Percentiles rank a stretch among this genome's conserved stretches.
These are phyloP conservation scores for Suillus spraguei DNA, from an alignment of 768 basidiomycete species.

Conservation along the genomic window DNA sequence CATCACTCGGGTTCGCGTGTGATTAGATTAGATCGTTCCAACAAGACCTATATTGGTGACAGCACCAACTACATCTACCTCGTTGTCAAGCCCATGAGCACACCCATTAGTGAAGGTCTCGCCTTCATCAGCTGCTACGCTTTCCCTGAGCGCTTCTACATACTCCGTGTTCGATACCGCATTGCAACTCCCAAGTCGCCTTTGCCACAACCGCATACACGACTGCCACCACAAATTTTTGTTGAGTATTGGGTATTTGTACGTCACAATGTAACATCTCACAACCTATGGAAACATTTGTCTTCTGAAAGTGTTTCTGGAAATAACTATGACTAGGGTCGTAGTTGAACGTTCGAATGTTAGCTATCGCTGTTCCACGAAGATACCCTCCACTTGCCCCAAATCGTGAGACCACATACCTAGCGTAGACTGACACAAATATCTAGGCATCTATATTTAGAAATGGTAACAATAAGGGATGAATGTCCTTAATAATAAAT, in stretches of 20 bases:
- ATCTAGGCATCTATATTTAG: neutral
- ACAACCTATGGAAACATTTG: neutral
- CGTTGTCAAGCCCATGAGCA: too few species aligned
- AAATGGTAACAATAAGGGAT: neutral
- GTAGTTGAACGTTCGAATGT: neutral
- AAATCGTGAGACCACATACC: neutral
- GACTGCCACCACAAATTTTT: too few species aligned
- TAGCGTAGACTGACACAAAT: neutral
- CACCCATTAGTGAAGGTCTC: too few species aligned
- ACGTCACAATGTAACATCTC: neutral
- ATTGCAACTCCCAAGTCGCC: too few species aligned
- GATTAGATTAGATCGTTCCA: too few species aligned
- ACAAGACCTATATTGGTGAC: too few species aligned
- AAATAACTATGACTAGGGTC: neutral
- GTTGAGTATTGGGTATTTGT: conserved; percentile 3
- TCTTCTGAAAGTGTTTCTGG: neutral
- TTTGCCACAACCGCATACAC: too few species aligned
- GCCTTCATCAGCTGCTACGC: too few species aligned
- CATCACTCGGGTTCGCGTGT: too few species aligned
- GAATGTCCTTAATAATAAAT: neutral
- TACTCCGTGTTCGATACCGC: too few species aligned
- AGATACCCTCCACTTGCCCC: neutral
- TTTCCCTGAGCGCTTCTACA: too few species aligned
- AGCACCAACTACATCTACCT: too few species aligned
- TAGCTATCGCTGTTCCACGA: neutral